phyloP scores from a whole-genome alignment of 2,329 filamentous ascomycete genomes.

The Pseudogymnoascus sp. region DNA sequence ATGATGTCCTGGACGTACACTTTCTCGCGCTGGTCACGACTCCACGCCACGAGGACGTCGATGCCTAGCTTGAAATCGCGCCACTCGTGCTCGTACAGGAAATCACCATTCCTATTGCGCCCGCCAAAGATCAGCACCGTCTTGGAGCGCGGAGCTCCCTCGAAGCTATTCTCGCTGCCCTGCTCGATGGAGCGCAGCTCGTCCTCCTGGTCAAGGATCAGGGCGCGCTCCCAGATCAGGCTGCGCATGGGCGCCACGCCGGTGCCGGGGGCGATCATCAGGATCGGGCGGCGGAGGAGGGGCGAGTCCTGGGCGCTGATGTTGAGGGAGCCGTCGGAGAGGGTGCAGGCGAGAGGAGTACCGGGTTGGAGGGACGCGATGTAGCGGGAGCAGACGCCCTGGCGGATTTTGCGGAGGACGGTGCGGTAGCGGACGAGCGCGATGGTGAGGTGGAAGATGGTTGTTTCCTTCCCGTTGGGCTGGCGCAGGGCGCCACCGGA shows the following conservation, averaged over 20 bases:
- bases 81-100: conserved; percentile 77
- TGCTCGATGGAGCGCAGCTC: background rate
- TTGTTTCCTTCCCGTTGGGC: conserved; percentile 20
- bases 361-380: conserved; percentile 52
- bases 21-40: conserved; percentile 56
- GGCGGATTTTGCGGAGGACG: conserved; percentile 70
- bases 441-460: conserved; percentile 62
- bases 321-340: conserved; percentile 50
- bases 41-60: conserved; percentile 57
- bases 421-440: conserved; percentile 90
- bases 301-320: conserved; percentile 40
- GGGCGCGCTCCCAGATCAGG: conserved; percentile 65
- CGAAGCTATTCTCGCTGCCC: background rate
- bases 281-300: conserved; percentile 43
- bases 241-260: conserved; percentile 78
- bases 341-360: conserved; percentile 40
- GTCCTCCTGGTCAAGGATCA: conserved; percentile 19
- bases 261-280: conserved; percentile 78
- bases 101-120: conserved; percentile 66
- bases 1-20: conserved; percentile 52
- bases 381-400: conserved; percentile 87
- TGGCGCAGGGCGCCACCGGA: conserved; percentile 47
- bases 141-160: background rate
- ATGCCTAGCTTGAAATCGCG: conserved; percentile 37
- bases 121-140: conserved; percentile 73